Evolutionary conservation across 768 basidiomycete species (phyloP), one percentile per base, ranked within the genome.

Genomic region (Lepiota subincarnata): DNA sequence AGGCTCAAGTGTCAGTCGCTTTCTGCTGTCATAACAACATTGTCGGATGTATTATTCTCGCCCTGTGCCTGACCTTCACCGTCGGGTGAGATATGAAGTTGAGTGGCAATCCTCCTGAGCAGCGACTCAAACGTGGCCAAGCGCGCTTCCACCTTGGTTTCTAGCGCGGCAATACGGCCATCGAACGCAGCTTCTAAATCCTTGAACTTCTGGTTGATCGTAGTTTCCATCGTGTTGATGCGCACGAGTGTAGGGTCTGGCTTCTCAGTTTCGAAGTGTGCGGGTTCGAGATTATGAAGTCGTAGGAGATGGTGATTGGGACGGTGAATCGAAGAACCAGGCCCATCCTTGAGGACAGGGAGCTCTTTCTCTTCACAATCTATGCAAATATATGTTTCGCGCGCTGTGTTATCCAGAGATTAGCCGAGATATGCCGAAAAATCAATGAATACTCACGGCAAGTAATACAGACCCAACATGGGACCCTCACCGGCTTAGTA

Each of bases 381-480:
- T 3, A 38, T 24, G 16, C 47, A 55, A 1, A 55, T 20, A 24
- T 41, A 55, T 8, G 48, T 49, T 22, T 55, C 54, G 4, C 41
- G 48, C 18, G 54, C 47, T 55, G 13, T 3, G 37, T 5, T 4
- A 35, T 14, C 18, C 7, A 11, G 22, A 19, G 42, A 34, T 35
- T 10, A 28, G 19, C 12, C 28, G n/a, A 6, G 11, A 31, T 18
- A 16, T 11, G n/a, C 8, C 13, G 16, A 45, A 4, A 20, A 7
- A 8, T 13, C 28, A n/a, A 42, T n/a, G 24, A 46, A 31, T 11
- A 35, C 54, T 47, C 20, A 48, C 55, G 19, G 34, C 58, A 59
- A n/a, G 50, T 44, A 3, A 56, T 53, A 22, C 58, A 59, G 10
- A 51, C 20, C 44, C 50, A 55, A 19, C 55, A 51, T 13, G 50